Base-by-base conservation (phyloP, 352 stramenopile genomes). In the Phytopythium montanum region DNA sequence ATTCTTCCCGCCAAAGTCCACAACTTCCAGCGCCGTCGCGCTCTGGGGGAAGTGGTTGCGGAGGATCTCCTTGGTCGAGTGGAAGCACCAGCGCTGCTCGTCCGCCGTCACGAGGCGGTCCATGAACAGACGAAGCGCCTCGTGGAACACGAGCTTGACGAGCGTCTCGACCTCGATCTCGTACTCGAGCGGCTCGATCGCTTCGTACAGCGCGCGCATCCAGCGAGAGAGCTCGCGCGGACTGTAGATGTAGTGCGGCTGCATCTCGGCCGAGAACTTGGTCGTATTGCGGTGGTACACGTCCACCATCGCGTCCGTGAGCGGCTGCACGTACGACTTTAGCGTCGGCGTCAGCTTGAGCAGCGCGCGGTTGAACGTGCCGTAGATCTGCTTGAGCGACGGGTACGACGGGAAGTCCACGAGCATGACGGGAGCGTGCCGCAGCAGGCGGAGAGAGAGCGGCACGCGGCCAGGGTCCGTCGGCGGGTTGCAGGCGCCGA, bases 161-260 rank as follows among this genome's bases (percentile, higher is more conserved):
- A 99, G 78, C 50, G 97, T 97, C 76, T 99, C 96, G 26, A 97
- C 74, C 25, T 97, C 94, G 39, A 98, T 87, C 60, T 97, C 94
- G 70, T 95, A 96, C 56, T 99, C 96, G 28, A 98, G 80, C 18
- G 92, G 87, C 45, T 97, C 90, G 66, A 99, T 95, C 7, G 97
- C 94, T 75, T 99, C 97, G 70, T 99, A 99, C 63, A 99, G 77
- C 16, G 97, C 97, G 39, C 98, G 90, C 68, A 99, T 98, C 98
- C 98, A 99, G 69, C 98, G 85, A 45, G 92, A 99, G 6, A 99
- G 76, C 74, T 99, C 98, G 56, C 98, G 88, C 19, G 98, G 98
- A 62, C 97, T 99, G 76, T 99, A 99, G 51, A 99, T 99, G 73
- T 99, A 99, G 68, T 99, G 98, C 9, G 96, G 92, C 52, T 97